Conservation (phyloP, 192 early-diverging fungal genomes). For the Diversispora epigaea region DNA sequence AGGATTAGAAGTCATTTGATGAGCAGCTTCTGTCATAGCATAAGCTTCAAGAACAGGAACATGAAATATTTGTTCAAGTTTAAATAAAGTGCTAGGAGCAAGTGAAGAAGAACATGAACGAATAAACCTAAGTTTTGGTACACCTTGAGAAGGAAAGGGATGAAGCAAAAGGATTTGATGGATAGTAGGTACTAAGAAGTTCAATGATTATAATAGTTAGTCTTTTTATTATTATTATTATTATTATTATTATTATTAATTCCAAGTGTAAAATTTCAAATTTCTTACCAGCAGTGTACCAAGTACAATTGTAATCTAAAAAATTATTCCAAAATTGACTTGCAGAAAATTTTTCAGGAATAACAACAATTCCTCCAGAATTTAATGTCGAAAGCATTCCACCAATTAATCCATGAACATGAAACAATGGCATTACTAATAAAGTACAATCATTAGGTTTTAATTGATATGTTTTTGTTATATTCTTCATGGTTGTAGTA, state of each 20-base stretch:
- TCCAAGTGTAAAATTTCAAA: too few relatives aligned
- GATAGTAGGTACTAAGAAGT: constrained; percentile 71
- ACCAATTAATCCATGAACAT: constrained; percentile 82
- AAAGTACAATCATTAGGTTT: constrained; percentile 59
- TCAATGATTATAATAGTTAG: neutral
- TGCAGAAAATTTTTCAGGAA: constrained; percentile 73
- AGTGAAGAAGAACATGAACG: constrained; percentile 77
- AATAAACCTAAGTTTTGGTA: constrained; percentile 69
- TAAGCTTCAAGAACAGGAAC: constrained; percentile 82
- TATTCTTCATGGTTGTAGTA: constrained; percentile 71
- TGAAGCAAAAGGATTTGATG: constrained; percentile 77
- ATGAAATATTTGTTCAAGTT: constrained; percentile 61
- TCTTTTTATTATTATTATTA: neutral
- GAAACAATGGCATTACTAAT: constrained; percentile 85
- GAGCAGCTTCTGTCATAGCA: constrained; percentile 87
- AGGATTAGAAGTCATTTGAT: constrained; percentile 84
- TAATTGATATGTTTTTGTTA: constrained; percentile 66
- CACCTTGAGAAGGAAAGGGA: constrained; percentile 40
- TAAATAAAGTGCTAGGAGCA: constrained; percentile 65
- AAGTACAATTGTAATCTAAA: constrained; percentile 55
- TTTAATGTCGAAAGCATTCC: constrained; percentile 68
- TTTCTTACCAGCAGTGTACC: constrained; percentile 62
- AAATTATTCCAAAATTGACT: constrained; percentile 76
- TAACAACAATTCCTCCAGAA: constrained; percentile 65
- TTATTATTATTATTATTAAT: too few relatives aligned